Percentiles rank a stretch among this genome's conserved stretches.
Evolutionary conservation across 2,329 filamentous ascomycete species (phyloP).

Genomic region (Aspergillus oerlinghausenensis): DNA sequence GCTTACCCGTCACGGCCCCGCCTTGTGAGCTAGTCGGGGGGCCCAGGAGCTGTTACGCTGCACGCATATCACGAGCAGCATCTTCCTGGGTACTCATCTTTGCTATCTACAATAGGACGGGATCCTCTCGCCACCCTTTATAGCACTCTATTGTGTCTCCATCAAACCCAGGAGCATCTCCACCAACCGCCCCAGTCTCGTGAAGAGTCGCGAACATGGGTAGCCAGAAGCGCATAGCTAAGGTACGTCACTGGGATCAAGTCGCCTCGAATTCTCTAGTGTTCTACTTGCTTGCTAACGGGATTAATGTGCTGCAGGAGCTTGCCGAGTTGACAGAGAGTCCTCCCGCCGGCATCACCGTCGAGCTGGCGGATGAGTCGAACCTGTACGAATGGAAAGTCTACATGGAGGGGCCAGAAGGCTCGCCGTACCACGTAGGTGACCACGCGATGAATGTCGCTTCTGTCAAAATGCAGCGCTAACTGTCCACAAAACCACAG

Average conservation of each 20-base stretch:
- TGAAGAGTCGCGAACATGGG: slow-evolving; percentile 28
- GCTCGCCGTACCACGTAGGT: slow-evolving; percentile 59
- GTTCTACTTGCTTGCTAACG: background rate
- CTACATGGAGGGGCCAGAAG: slow-evolving; percentile 60
- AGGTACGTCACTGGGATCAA: slow-evolving; percentile 25
- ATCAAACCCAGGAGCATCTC: background rate
- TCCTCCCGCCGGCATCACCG: slow-evolving; percentile 54
- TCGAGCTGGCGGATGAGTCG: slow-evolving; percentile 56
- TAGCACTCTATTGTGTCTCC: background rate
- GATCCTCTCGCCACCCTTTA: background rate
- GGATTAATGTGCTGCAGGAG: slow-evolving; percentile 45
- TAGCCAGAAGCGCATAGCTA: slow-evolving; percentile 46
- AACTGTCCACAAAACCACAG: slow-evolving; percentile 30
- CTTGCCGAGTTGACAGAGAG: slow-evolving; percentile 53
- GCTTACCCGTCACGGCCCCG: background rate
- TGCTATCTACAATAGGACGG: background rate
- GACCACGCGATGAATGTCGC: slow-evolving; percentile 23
- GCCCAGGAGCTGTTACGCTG: background rate
- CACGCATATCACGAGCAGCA: background rate
- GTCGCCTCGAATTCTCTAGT: background rate
- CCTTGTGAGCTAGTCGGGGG: background rate
- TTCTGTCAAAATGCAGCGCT: background rate
- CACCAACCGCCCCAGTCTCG: slow-evolving; percentile 6
- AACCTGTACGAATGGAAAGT: slow-evolving; percentile 67
- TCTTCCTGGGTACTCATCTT: slow-evolving; percentile 1